Percentiles rank a stretch among this genome's conserved stretches.
Evolutionary conservation across 163 green algal species (phyloP).

Genomic region (Chlamydomonas reinhardtii): DNA sequence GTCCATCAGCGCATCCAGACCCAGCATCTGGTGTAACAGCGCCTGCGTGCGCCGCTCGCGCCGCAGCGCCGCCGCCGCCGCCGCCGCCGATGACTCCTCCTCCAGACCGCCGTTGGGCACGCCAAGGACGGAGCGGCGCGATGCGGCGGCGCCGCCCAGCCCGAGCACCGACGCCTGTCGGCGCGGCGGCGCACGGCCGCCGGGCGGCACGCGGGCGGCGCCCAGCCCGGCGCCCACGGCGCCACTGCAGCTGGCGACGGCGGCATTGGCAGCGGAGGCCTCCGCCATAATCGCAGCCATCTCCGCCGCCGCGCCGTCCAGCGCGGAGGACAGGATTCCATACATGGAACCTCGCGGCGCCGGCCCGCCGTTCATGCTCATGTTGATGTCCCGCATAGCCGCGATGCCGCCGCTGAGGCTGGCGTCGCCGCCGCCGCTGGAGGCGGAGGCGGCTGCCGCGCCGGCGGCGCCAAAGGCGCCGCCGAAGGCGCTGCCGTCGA

Average conservation of each 20-base stretch:
- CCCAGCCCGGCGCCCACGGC: too few species aligned
- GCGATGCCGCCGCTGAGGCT: background rate
- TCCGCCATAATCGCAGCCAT: background rate
- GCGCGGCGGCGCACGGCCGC: too few species aligned
- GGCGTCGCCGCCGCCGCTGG: too few species aligned
- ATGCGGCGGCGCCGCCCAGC: too few species aligned
- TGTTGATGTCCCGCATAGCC: too few species aligned
- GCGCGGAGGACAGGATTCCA: background rate
- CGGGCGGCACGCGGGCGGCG: background rate
- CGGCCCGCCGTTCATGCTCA: too few species aligned
- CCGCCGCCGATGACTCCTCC: background rate
- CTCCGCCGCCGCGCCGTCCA: too few species aligned
- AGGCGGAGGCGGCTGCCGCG: too few species aligned
- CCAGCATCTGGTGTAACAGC: slow-evolving; percentile 11
- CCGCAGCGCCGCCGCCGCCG: background rate
- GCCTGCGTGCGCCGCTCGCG: slow-evolving; percentile 8
- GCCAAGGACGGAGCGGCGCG: too few species aligned
- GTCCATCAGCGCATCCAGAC: slow-evolving; percentile 17
- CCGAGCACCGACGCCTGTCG: background rate
- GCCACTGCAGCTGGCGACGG: background rate
- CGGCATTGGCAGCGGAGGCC: too few species aligned
- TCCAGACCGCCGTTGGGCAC: background rate
- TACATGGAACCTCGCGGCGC: background rate
- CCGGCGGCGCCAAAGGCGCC: background rate
- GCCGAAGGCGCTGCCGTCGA: too few species aligned